phyloP scores from a whole-genome alignment of 2,329 filamentous ascomycete species.

The Cladosporium sp. region DNA sequence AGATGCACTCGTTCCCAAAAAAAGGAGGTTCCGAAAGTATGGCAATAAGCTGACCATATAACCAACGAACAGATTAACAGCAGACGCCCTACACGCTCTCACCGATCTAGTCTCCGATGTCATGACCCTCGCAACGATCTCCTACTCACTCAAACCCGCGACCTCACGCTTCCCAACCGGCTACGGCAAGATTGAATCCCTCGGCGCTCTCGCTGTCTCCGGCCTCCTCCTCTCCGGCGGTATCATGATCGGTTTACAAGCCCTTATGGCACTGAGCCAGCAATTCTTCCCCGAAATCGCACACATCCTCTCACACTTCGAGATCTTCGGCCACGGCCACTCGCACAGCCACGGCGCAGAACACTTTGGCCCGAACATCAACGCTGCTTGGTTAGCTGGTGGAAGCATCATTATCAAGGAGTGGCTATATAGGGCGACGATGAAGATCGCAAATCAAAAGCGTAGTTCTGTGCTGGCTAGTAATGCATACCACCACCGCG shows the following conservation, averaged over 20 bases:
- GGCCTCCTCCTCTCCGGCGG: constrained; percentile 85
- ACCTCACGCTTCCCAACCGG: constrained; percentile 80
- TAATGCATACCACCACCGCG: constrained; percentile 92
- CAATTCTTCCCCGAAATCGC: constrained; percentile 47
- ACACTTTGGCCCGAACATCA: constrained; percentile 67
- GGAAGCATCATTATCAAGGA: constrained; percentile 92
- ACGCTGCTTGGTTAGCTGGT: constrained; percentile 89
- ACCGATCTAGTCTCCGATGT: constrained; percentile 94
- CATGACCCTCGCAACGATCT: constrained; percentile 88
- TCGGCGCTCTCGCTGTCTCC: constrained; percentile 90
- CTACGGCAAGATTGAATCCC: constrained; percentile 95
- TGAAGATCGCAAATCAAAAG: constrained; percentile 91
- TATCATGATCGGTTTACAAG: constrained; percentile 78
- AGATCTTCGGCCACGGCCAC: constrained; percentile 51
- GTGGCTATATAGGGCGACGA: constrained; percentile 95
- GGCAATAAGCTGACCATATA: neutral
- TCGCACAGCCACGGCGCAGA: constrained; percentile 60
- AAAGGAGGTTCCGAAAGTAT: neutral
- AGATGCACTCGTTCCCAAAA: constrained; percentile 15
- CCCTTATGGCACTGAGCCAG: constrained; percentile 53
- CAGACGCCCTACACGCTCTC: constrained; percentile 92
- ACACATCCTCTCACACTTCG: constrained; percentile 39
- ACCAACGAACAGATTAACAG: constrained; percentile 32
- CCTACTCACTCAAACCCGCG: constrained; percentile 83
- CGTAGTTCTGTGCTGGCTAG: constrained; percentile 94